Evolutionary conservation across 2,329 filamentous ascomycete genomes (phyloP), one percentile per base, ranked within the genome.

Genomic region (Penicillium sp.): DNA sequence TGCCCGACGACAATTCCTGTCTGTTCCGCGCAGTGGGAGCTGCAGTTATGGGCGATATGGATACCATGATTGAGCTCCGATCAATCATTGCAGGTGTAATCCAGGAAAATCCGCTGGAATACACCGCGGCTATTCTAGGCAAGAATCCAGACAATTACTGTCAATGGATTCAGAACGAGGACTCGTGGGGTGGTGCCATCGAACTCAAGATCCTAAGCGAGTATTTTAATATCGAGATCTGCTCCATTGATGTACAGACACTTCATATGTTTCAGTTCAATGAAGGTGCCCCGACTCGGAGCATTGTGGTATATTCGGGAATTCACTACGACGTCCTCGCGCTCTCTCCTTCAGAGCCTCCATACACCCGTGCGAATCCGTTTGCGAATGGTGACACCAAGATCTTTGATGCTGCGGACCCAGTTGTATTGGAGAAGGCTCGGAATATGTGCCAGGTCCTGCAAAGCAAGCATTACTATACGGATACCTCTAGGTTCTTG

Each of bases 1-100:
- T 97, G 91, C 88, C 90, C 4, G 91, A 96, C 59, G 91, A 97
- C 65, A 96, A 96, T 66, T 88, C 83, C 43, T 97, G 91, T 68
- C 81, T 97, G 57, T 97, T 96, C 67, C 86, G 89, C 18, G 90
- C 91, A 0, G 82, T 97, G 32, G 86, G 87, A 11, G 85, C 83
- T 38, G 86, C 86, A 3, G 76, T 94, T n/a, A 79, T 87, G 33
- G 77, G 79, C 20, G 72, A 74, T 2, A 74, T 84, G 53, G 80
- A 84, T 48, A 74, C 75, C 7, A 84, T 86, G 80, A 79, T 74
- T 0, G 83, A 86, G 55, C 74, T 96, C 13, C 82, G 90, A 39
- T 81, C 78, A 10, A 75, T 94, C 47, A 83, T 95, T 14, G 88
- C 87, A 2, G 79, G 85, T 36, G 80, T 81, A 33, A 96, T 97